These are phyloP conservation scores for Fusarium sacchari DNA, from an alignment of 2,329 filamentous ascomycete genomes.

Conservation along the genomic window DNA sequence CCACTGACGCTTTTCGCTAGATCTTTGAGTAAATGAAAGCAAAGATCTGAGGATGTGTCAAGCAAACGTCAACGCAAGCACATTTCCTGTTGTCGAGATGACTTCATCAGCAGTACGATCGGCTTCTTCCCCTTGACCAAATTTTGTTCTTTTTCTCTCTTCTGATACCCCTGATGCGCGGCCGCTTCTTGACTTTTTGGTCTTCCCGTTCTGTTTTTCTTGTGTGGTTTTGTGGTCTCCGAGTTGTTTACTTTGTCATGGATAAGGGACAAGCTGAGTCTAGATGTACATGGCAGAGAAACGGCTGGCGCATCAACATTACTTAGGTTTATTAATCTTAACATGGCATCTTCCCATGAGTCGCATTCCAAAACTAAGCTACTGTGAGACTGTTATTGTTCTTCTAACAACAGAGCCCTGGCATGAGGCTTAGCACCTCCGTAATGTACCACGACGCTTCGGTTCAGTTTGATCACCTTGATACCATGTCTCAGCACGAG, in stretches of 20 bases:
- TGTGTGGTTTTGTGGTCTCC: neutral
- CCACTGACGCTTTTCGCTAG: accelerated
- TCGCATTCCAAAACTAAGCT: neutral
- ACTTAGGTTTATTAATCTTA: accelerated
- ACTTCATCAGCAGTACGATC: accelerated
- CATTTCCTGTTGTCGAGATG: too few relatives aligned
- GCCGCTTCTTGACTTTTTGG: neutral
- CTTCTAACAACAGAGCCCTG: accelerated
- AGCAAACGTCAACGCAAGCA: neutral
- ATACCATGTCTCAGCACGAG: neutral
- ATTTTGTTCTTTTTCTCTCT: accelerated
- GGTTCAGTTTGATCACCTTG: neutral
- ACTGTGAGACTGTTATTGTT: accelerated
- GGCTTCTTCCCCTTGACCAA: accelerated
- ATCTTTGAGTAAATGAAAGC: neutral
- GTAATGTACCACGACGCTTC: neutral
- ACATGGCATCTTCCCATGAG: accelerated
- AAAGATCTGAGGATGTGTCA: neutral
- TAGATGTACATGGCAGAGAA: too few relatives aligned
- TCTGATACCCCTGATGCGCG: neutral
- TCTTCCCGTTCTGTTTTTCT: accelerated
- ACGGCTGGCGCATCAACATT: accelerated
- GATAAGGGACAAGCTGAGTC: too few relatives aligned
- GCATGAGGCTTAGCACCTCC: neutral
- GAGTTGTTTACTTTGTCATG: accelerated